These are phyloP conservation scores for Trichoderma citrinoviride DNA, from an alignment of 2,329 filamentous ascomycete genomes.

Conservation along the genomic window DNA sequence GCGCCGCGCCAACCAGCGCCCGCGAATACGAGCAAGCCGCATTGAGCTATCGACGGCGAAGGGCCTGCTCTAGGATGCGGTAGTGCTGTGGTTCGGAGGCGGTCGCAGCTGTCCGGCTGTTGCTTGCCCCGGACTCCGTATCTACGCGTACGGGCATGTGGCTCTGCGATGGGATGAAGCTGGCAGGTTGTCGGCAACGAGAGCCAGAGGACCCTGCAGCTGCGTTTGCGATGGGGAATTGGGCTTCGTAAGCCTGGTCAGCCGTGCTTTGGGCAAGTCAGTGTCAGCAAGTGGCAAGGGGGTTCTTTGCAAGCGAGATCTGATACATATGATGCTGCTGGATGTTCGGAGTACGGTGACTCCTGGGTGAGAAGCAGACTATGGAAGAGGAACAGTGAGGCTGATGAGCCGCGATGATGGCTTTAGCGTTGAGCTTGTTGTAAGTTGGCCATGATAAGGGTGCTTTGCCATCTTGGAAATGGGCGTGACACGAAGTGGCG, in stretches of 20 bases:
- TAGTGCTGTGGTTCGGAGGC: background rate
- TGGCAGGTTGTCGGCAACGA: background rate
- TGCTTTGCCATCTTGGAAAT: no score
- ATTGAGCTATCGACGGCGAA: conserved; percentile 8
- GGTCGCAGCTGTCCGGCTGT: background rate
- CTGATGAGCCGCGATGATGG: background rate
- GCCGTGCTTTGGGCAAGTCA: background rate
- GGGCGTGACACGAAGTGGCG: no score
- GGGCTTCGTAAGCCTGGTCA: background rate
- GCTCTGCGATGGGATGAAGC: background rate
- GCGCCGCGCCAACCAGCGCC: conserved; percentile 10
- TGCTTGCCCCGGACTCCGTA: background rate
- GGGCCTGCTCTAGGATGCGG: background rate
- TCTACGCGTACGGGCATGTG: background rate
- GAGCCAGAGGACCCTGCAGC: background rate
- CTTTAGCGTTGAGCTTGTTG: no score
- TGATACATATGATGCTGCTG: background rate
- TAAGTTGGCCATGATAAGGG: no score
- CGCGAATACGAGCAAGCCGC: conserved; percentile 17
- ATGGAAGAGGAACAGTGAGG: no score
- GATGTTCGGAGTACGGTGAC: no score
- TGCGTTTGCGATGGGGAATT: background rate
- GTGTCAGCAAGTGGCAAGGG: background rate
- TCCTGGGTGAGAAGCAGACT: no score
- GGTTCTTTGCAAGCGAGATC: background rate